Base-by-base conservation (phyloP, 306 rosid genomes). In the Vigna reflexopilosa region DNA sequence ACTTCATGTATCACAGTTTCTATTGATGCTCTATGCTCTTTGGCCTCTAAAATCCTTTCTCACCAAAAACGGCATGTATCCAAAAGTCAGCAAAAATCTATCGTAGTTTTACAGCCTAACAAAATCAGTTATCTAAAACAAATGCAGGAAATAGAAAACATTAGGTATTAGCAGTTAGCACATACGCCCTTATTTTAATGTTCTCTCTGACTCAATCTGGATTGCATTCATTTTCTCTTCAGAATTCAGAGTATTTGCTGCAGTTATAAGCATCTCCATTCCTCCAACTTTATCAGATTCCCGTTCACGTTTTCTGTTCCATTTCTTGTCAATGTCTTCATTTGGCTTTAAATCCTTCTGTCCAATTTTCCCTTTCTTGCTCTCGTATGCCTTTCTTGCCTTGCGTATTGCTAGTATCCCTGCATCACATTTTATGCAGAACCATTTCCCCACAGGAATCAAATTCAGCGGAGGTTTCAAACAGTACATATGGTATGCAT, bases 401-500 rank as follows among this genome's bases (percentile, higher is more conserved):
- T 5, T 84, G 48, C 73, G 75, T 73, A 96, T 85, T 73, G 86
- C 89, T 79, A 79, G 82, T 30, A 91, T 87, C 75, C 91, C 91
- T 1, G 83, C 84, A 64, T 85, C 80, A 65, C 99, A 96, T 75
- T 85, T 89, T 84, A 65, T 83, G 83, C 99, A 96, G 81, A 89
- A 96, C 98, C 98, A 96, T 75, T 87, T 83, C 12, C 96, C 97
- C 3, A 10, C 64, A 15, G 99, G 99, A 80, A 96, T 84, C 56
- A 79, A 72, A 49, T 75, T 44, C 16, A 24, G 91, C 2, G 91
- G 88, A 32, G 98, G 98, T 40, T 86, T 71, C 96, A 91, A 70
- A 88, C 99, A 96, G 78, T 91, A 88, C 70, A 91, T 78, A 79
- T 96, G 99, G 88, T 84, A 88, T n/a, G 87, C 98, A 68, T 93